Base-by-base conservation (phyloP, 2,329 filamentous ascomycete genomes). In the Aspergillus candidus region DNA sequence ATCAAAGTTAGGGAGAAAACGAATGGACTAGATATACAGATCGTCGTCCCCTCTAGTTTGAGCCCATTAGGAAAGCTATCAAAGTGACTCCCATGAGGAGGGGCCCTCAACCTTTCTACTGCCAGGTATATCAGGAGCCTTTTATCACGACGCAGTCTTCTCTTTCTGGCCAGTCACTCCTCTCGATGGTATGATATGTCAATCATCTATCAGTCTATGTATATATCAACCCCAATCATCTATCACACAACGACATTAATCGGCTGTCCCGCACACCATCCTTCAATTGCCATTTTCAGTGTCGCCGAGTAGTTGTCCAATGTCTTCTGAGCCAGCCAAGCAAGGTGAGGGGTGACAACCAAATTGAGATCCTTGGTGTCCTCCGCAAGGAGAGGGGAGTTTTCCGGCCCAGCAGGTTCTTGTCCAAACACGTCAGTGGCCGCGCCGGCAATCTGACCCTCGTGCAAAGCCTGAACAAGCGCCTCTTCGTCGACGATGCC, bases 401-500 rank as follows among this genome's bases (percentile, higher is more conserved):
- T 71, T 11, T 68, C 62, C 32, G 64, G 68, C 0, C 63, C 69
- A 3, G 64, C 68, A 13, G 75, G 75, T 51, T 78, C 75, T 17
- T 62, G 61, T 34, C 62, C 57, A 41, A 75, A 73, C 6, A 78
- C 75, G 58, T 78, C 75, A 1, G 71, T 71, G 11, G 71, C 75
- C 36, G 73, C 74, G 1, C 75, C 74, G 3, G 70, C 67, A 35
- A 77, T 73, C 47, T 58, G 57, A 12, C 62, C 62, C n/a, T 71
- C 59, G 36, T 63, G 67, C 41, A 77, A 51, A 1, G 74, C 73
- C 13, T 59, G 57, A 12, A 71, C 63, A 11, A 78, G 58, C 4
- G 73, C 74, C 1, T 57, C 57, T 54, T 78, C 75, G 40, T 78
- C 70, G 12, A 77, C 68, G 12, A 76, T 71, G 1, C 73, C 73